Base-by-base conservation (phyloP, 352 stramenopile species). In the Pythium rishiriense region DNA sequence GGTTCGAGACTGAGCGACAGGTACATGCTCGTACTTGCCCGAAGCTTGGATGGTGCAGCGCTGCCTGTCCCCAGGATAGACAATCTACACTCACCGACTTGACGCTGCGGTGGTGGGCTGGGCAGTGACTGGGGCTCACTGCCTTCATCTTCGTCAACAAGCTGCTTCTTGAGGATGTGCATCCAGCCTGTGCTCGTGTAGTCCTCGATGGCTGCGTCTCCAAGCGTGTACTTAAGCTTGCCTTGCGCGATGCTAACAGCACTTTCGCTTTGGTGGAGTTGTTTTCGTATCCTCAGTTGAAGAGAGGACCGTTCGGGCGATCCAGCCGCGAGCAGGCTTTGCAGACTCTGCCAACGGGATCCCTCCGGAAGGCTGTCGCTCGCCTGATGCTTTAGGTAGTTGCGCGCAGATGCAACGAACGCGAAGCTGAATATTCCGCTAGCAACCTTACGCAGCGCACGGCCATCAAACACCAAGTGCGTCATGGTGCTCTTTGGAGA, bases 31-130 rank as follows among this genome's bases (percentile, higher is more conserved):
- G 85, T 98, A 24, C 98, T 97, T 64, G 98, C 98, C 14, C 97
- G 89, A 49, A 98, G 90, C 72, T 99, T 99, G 48, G 94, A 98
- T 28, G 97, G 97, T 3, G 98, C 82, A 2, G 97, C 97, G 26
- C 91, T 98, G 1, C 97, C 97, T 2, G 97, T 99, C 8, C 97
- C 97, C 11, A 98, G 81, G 39, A 99, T 97, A 25, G 94, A 85
- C 24, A 99, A 56, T 17, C 12, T 48, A 24, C 21, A 10, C 4
- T 14, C 24, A 45, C 42, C 26, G 0, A 8, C 24, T 28, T 28
- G 37, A 54, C 19, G 11, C 3, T 52, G 48, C 8, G n/a, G 28
- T 24, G 31, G 3, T 29, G 47, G 3, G 37, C 59, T 22, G 7
- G 25, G 1, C 10, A 15, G 22, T 26, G 45, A 22, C 3, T 4